Base-by-base conservation (phyloP, 768 basidiomycete species). In the Lentinula edodes region DNA sequence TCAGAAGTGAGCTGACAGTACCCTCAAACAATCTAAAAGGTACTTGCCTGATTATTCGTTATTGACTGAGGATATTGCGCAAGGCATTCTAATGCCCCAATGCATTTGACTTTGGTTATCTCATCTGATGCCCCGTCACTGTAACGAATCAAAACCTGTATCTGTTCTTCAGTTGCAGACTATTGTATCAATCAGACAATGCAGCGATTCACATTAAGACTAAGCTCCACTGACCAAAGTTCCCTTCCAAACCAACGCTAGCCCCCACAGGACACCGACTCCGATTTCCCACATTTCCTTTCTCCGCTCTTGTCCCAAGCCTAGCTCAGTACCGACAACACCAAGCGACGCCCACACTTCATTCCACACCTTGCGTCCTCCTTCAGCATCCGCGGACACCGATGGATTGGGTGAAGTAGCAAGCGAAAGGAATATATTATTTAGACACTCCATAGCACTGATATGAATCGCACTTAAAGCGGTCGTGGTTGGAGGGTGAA, bases 401-500 rank as follows among this genome's bases (percentile, higher is more conserved):
- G 66, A 72, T 32, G 76, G 65, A 56, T 77, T 79, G 1, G 80
- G 74, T 4, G 78, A 72, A 0, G 82, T 76, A 2, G 86, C 80
- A 12, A 90, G 78, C 3, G 93, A 87, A 39, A 95, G 77, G 67
- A 96, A 89, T 42, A 95, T 79, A 69, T 98, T 97, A 68, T 91
- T 94, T 52, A 98, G 79, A 68, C 94, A 94, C 70, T 96, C 93
- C 32, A 95, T 79, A 9, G 93, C 91, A 64, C 87, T 81, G 61
- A 93, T 78, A 69, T 97, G 95, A 55, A 96, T 85, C 6, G 89
- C 85, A 64, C 90, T 83, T 50, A 98, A 82, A 9, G 80, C 89
- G 28, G 93, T 91, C 0, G 95, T 96, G 12, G 89, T 94, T 1
- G 95, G 95, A 43, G 93, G 91, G 69, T 96, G 91, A 20, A 81